These are phyloP conservation scores for Entelexis paramagnoliae DNA, from an alignment of 1,139 yeast species.

Conservation along the genomic window DNA sequence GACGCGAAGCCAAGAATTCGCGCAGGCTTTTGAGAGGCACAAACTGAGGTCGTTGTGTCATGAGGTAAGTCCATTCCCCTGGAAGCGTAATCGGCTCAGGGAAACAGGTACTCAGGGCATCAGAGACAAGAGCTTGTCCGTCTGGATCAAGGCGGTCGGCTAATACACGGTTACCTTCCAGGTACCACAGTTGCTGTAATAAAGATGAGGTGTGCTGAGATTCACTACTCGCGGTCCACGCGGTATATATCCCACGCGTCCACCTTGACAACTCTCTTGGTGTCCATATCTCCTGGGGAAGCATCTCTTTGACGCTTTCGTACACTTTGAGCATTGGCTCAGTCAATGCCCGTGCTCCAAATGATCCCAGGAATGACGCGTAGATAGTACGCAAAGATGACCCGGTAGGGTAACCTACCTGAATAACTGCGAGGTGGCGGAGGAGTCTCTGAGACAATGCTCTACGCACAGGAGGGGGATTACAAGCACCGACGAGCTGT, in stretches of 20 bases:
- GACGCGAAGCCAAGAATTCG: slow-evolving; percentile 51
- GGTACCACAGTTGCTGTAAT: slow-evolving; percentile 9
- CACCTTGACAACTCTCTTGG: slow-evolving; percentile 91
- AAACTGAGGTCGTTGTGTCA: slow-evolving; percentile 17
- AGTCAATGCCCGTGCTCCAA: slow-evolving; percentile 44
- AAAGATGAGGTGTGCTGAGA: slow-evolving; percentile 38
- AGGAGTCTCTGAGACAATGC: slow-evolving; percentile 52
- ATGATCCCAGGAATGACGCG: slow-evolving; percentile 35
- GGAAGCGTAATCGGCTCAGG: background rate
- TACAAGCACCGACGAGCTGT: slow-evolving; percentile 91
- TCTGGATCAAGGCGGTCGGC: slow-evolving; percentile 9
- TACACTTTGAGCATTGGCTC: slow-evolving; percentile 62
- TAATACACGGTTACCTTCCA: slow-evolving; percentile 17
- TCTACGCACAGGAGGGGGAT: slow-evolving; percentile 73
- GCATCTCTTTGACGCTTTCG: slow-evolving; percentile 37
- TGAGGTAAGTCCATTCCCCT: slow-evolving; percentile 15
- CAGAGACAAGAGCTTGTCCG: background rate
- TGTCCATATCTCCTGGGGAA: slow-evolving; percentile 48
- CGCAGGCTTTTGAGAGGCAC: slow-evolving; percentile 37
- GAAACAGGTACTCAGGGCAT: background rate
- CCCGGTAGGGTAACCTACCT: slow-evolving; percentile 74
- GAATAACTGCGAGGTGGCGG: slow-evolving; percentile 55
- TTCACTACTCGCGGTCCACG: slow-evolving; percentile 40
- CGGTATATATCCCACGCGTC: slow-evolving; percentile 65
- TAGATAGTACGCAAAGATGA: slow-evolving; percentile 61